Conservation (phyloP, 2,329 filamentous ascomycete genomes). For the Fulvia fulva region DNA sequence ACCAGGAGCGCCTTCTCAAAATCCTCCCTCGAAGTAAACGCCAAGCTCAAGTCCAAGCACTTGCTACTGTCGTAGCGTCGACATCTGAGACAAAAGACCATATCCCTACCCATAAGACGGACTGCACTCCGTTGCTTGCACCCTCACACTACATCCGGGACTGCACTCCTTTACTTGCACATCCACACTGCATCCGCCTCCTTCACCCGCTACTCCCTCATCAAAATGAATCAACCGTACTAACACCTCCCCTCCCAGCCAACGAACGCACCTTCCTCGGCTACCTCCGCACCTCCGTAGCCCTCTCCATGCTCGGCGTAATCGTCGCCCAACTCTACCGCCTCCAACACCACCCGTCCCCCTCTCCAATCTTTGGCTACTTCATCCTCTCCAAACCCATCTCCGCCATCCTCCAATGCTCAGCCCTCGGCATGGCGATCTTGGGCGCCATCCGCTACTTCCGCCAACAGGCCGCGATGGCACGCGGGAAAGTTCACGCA, state of each 20-base stretch:
- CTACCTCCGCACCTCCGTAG: constrained; percentile 66
- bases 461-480: constrained; percentile 57
- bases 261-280: constrained; percentile 71
- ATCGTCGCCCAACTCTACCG: constrained; percentile 65
- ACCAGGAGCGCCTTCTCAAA: no score
- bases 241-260: constrained; percentile 43
- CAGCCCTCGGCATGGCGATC: constrained; percentile 47
- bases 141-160: no score
- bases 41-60: neutral
- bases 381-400: constrained; percentile 60
- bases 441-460: constrained; percentile 59
- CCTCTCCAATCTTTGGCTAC: constrained; percentile 53
- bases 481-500: constrained; percentile 53
- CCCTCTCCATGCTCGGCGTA: constrained; percentile 64
- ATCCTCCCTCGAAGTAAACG: neutral
- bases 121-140: neutral
- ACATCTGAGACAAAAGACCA: neutral
- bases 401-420: constrained; percentile 45
- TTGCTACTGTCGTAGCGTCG: neutral
- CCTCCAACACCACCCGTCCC: constrained; percentile 49
- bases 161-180: no score
- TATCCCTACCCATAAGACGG: neutral
- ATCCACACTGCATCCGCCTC: no score
- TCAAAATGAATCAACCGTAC: neutral
- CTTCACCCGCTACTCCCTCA: no score